Evolutionary conservation across 805 yeast genomes (phyloP).

Genomic region (Lachancea quebecensis): DNA sequence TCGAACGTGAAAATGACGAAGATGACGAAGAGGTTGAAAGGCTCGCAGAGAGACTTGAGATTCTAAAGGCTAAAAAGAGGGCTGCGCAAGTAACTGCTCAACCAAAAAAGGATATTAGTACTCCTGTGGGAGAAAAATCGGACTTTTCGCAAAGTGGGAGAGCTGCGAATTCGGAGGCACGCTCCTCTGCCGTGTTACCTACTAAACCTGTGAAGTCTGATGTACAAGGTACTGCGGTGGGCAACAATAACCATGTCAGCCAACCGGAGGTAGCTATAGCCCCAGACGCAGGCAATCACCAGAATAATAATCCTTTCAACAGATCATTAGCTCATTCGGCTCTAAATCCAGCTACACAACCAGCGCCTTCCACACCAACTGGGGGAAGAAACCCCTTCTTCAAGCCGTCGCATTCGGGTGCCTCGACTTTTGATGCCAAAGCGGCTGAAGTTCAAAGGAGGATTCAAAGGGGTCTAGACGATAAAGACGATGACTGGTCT

Average conservation of each 20-base stretch:
- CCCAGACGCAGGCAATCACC: conserved; percentile 15
- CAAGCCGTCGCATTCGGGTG: conserved; percentile 35
- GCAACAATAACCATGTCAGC: no score
- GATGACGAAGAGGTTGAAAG: conserved; percentile 44
- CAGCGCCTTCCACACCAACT: conserved; percentile 11
- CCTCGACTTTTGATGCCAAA: conserved; percentile 42
- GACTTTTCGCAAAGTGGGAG: neutral
- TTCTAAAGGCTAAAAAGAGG: conserved; percentile 44
- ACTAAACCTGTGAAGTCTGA: no score
- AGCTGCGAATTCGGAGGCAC: no score
- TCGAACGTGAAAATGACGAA: conserved; percentile 32
- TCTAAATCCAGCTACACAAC: neutral
- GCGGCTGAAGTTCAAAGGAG: conserved; percentile 66
- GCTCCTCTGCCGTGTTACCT: no score
- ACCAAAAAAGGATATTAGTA: conserved; percentile 34
- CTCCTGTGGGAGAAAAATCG: neutral
- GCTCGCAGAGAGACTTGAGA: conserved; percentile 34
- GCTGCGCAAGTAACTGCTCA: conserved; percentile 45
- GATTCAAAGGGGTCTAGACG: conserved; percentile 50
- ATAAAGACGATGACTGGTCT: conserved; percentile 33
- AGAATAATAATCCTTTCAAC: conserved; percentile 46
- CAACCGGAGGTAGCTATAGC: neutral
- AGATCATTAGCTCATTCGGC: conserved; percentile 18
- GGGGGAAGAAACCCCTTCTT: conserved; percentile 49
- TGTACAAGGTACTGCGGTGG: no score